Conservation (phyloP, 768 basidiomycete species). For the Podaxis carcinomalis region DNA sequence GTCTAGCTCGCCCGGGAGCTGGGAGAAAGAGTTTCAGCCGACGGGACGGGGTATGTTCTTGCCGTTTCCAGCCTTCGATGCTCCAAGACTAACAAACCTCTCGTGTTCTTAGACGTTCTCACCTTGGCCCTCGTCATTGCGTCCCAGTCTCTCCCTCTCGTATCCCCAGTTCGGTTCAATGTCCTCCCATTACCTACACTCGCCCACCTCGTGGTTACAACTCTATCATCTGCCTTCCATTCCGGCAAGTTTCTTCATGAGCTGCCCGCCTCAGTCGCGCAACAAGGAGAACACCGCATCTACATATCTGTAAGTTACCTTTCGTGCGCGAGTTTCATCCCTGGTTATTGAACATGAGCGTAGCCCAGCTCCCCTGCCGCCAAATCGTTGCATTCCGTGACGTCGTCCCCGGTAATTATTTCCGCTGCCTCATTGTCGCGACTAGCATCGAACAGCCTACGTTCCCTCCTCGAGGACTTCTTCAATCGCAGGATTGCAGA, state of each 20-base stretch:
- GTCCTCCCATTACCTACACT: slow-evolving; percentile 55
- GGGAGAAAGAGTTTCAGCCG: slow-evolving; percentile 71
- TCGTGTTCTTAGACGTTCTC: slow-evolving; percentile 31
- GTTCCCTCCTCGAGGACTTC: slow-evolving; percentile 30
- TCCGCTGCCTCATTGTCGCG: slow-evolving; percentile 31
- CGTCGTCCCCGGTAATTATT: slow-evolving; percentile 30
- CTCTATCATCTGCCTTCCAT: slow-evolving; percentile 51
- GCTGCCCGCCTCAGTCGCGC: slow-evolving; percentile 28
- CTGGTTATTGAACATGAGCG: background rate
- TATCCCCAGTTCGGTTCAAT: slow-evolving; percentile 50
- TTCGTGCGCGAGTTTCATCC: background rate
- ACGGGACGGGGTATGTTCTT: slow-evolving; percentile 36
- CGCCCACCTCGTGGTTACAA: slow-evolving; percentile 31
- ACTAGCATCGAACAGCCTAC: slow-evolving; percentile 29
- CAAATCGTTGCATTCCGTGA: slow-evolving; percentile 30
- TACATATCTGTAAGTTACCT: slow-evolving; percentile 25
- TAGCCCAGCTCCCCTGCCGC: slow-evolving; percentile 30
- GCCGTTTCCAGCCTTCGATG: background rate
- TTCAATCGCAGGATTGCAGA: slow-evolving; percentile 24
- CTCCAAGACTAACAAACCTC: background rate
- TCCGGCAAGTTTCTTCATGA: slow-evolving; percentile 51
- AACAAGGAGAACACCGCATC: slow-evolving; percentile 23
- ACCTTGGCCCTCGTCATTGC: slow-evolving; percentile 51
- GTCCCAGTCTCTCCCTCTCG: slow-evolving; percentile 54
- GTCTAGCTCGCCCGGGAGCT: slow-evolving; percentile 30